These are phyloP conservation scores for Cucurbita maxima DNA, from an alignment of 306 rosid species.

Conservation along the genomic window DNA sequence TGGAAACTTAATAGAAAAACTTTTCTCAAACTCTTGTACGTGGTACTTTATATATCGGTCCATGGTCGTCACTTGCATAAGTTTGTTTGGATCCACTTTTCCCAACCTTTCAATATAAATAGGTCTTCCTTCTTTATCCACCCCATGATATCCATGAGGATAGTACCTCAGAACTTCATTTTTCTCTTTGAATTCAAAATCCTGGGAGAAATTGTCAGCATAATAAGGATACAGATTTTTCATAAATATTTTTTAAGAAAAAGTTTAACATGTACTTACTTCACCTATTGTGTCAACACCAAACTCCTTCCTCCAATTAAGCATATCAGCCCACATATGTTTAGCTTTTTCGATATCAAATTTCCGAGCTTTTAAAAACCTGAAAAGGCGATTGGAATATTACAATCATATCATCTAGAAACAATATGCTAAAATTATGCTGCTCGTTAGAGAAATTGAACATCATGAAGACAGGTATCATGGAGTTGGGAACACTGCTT, in stretches of 20 bases:
- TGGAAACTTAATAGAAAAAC: slow-evolving; percentile 77
- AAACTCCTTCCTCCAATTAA: slow-evolving; percentile 83
- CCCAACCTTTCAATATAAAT: slow-evolving; percentile 91
- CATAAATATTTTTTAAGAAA: background rate
- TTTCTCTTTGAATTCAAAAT: slow-evolving; percentile 68
- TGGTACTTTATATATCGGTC: slow-evolving; percentile 89
- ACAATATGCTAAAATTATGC: background rate
- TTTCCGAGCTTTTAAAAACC: slow-evolving; percentile 90
- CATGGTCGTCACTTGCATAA: slow-evolving; percentile 84
- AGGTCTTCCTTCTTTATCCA: slow-evolving; percentile 97
- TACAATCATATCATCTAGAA: background rate
- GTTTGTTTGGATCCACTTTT: slow-evolving; percentile 77
- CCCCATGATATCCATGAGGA: slow-evolving; percentile 93
- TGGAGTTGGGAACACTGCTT: background rate
- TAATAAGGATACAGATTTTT: background rate
- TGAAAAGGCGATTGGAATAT: slow-evolving; percentile 10
- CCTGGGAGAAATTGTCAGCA: slow-evolving; percentile 30
- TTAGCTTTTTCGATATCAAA: slow-evolving; percentile 81
- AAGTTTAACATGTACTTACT: slow-evolving; percentile 21
- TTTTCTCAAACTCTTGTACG: slow-evolving; percentile 76
- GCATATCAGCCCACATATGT: slow-evolving; percentile 97
- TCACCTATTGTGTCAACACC: slow-evolving; percentile 64
- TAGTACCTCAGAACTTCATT: slow-evolving; percentile 60
- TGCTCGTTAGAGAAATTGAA: background rate
- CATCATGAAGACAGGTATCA: background rate